A percentile compares a stretch with the other conserved stretches of the same genome.
These are phyloP conservation scores for Pythium sukuiense DNA, from an alignment of 352 stramenopile species.

Conservation along the genomic window DNA sequence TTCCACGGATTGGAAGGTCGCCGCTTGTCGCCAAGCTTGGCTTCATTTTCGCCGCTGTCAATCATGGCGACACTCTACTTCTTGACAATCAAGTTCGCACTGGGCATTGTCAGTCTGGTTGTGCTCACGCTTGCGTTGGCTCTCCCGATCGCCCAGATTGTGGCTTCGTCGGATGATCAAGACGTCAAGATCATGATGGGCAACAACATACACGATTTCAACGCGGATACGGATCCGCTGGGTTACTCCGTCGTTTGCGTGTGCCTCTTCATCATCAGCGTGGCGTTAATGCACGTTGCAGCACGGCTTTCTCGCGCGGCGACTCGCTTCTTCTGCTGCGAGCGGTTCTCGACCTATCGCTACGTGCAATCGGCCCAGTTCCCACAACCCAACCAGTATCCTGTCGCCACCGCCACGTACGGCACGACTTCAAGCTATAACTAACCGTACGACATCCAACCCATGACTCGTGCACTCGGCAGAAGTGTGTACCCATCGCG, in stretches of 20 bases:
- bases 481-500: neutral
- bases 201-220: constrained; percentile 27
- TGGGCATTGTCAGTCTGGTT: constrained; percentile 47
- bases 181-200: constrained; percentile 30
- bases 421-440: constrained; percentile 26
- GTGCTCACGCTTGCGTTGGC: constrained; percentile 34
- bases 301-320: constrained; percentile 44
- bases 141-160: constrained; percentile 30
- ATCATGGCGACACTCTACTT: constrained; percentile 69
- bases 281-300: constrained; percentile 51
- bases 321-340: constrained; percentile 74
- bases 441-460: neutral
- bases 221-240: constrained; percentile 38
- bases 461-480: neutral
- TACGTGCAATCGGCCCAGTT: constrained; percentile 43
- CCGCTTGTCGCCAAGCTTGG: constrained; percentile 49
- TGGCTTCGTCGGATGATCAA: constrained; percentile 18
- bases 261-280: constrained; percentile 48
- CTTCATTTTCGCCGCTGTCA: constrained; percentile 57
- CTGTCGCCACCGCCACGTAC: constrained; percentile 19
- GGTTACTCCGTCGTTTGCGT: constrained; percentile 41
- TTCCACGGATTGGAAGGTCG: constrained; percentile 37
- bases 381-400: constrained; percentile 23
- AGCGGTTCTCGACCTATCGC: constrained; percentile 56
- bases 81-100: constrained; percentile 55